These are phyloP conservation scores for Phytophthora tubulina DNA, from an alignment of 352 stramenopile species.

Conservation along the genomic window DNA sequence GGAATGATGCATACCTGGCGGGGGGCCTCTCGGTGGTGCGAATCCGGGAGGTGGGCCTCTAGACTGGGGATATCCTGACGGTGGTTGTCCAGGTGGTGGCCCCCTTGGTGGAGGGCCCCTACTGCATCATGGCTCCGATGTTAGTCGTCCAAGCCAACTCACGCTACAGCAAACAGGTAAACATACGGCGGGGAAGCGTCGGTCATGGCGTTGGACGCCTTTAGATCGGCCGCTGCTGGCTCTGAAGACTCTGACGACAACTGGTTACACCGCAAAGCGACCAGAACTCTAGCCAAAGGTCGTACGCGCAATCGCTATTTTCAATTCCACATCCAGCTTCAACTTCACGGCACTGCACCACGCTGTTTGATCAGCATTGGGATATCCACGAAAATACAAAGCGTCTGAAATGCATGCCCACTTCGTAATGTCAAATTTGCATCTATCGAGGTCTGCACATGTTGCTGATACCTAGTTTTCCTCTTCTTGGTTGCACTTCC, in stretches of 20 bases:
- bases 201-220: constrained; percentile 38
- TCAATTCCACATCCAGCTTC: constrained; percentile 13
- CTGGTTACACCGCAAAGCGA: background rate
- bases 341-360: background rate
- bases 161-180: background rate
- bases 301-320: constrained; percentile 26
- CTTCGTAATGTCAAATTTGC: constrained; percentile 7
- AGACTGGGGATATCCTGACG: constrained; percentile 63
- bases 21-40: constrained; percentile 54
- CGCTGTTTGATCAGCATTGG: background rate
- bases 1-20: constrained; percentile 43
- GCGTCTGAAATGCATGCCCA: background rate
- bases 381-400: constrained; percentile 18
- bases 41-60: constrained; percentile 61
- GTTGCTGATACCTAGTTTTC: background rate
- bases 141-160: background rate
- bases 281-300: constrained; percentile 23
- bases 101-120: constrained; percentile 46
- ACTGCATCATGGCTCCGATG: constrained; percentile 22
- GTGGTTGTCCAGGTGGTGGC: constrained; percentile 51
- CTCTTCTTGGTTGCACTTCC: background rate
- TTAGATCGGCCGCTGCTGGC: constrained; percentile 18
- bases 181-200: constrained; percentile 43
- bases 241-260: constrained; percentile 11
- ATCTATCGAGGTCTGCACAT: constrained; percentile 8